Conservation (phyloP, 805 yeast genomes). For the Ogataea paraovalis region DNA sequence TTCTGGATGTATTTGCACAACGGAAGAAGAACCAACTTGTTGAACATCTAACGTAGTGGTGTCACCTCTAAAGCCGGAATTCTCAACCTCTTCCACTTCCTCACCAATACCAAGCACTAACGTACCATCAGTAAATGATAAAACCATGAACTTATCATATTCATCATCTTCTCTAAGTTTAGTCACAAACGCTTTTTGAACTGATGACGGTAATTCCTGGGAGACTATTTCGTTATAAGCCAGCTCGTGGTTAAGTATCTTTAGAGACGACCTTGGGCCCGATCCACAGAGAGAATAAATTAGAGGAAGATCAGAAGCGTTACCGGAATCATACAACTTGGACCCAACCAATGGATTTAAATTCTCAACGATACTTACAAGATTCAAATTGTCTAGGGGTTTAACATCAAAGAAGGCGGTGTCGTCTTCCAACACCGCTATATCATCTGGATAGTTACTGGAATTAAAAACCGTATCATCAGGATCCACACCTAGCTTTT, state of each 20-base stretch:
- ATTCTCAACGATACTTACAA: constrained; percentile 47
- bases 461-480: constrained; percentile 35
- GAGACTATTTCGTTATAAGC: constrained; percentile 60
- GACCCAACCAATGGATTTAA: constrained; percentile 53
- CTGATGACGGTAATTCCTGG: constrained; percentile 67
- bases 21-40: constrained; percentile 57
- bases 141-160: constrained; percentile 59
- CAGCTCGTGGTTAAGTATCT: constrained; percentile 52
- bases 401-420: constrained; percentile 28
- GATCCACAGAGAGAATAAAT: constrained; percentile 41
- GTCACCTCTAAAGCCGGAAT: constrained; percentile 51
- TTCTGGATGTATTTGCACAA: constrained; percentile 68
- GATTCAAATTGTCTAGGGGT: constrained; percentile 51
- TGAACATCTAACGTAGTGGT: constrained; percentile 65
- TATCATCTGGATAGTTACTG: constrained; percentile 32
- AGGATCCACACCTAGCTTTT: constrained; percentile 58
- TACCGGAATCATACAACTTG: constrained; percentile 32
- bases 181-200: constrained; percentile 64
- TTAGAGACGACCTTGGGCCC: constrained; percentile 43
- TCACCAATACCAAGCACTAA: constrained; percentile 76
- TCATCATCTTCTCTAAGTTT: constrained; percentile 40
- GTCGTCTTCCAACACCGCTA: constrained; percentile 25
- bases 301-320: constrained; percentile 35
- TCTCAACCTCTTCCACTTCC: constrained; percentile 65
- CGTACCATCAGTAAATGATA: constrained; percentile 64